Evolutionary conservation across 352 stramenopile species (phyloP), one percentile per base, ranked within the genome.

Genomic region (Pythium biforme): DNA sequence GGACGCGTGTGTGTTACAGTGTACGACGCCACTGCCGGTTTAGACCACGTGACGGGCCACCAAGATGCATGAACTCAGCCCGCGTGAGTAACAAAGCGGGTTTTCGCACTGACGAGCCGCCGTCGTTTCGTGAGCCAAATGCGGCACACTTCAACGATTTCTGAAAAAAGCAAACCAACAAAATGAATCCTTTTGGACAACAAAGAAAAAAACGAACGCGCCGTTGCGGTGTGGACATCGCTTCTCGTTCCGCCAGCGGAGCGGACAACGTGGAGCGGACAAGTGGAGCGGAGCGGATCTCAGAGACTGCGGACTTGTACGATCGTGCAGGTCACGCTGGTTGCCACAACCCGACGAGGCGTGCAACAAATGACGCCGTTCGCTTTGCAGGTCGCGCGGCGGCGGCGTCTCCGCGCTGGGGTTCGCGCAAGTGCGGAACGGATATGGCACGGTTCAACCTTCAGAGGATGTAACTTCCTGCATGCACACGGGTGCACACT

Each of bases 11-110:
- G n/a, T n/a, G n/a, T n/a, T n/a, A 34, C 5, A 34, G 31, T 34
- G 31, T 34, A 10, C 10, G 10, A 34, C 31, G 31, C 5, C 31
- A 10, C 5, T 10, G 31, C 31, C 31, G 31, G 31, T 34, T 34
- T 34, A 34, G 45, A 51, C 45, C 45, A 51, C 45, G 45, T 51
- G 20, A 51, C 45, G 45, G 25, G 45, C 8, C 37, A 43, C 37
- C 37, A 43, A 43, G 37, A 43, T 43, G 37, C 19, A 37, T 37
- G 11, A 43, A 43, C 37, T 43, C 37, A 43, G 37, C 37, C 5
- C 37, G 5, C 37, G 37, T 43, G 37, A 20, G 37, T 43, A 20
- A 43, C 37, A 43, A 17, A n/a, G 17, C 8, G 11, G 12, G 14
- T 43, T 12, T 43, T 17, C 37, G 37, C 31, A 34, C 37, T 43